Conservation (phyloP, 495 filamentous ascomycete genomes). For the Recurvomyces mirabilis region DNA sequence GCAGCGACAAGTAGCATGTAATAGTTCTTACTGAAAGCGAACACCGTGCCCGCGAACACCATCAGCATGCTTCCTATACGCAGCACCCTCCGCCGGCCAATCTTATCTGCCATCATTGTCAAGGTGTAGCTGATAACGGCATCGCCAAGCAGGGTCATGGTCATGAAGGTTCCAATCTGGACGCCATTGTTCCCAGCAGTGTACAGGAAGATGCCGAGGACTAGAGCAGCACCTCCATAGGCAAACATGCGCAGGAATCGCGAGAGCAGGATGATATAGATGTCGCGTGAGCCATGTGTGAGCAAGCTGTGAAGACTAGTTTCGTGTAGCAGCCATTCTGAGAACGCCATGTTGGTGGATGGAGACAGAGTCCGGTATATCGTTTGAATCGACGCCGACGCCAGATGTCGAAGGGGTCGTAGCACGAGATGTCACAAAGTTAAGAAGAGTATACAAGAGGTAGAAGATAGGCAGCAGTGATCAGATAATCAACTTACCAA, state of each 20-base stretch:
- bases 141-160: constrained; percentile 68
- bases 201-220: constrained; percentile 59
- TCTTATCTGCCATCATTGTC: constrained; percentile 59
- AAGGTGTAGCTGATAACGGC: constrained; percentile 62
- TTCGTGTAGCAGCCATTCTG: constrained; percentile 14
- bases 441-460: too few species aligned
- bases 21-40: constrained; percentile 56
- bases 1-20: constrained; percentile 62
- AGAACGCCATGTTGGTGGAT: constrained; percentile 8
- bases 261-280: constrained; percentile 61
- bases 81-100: constrained; percentile 58
- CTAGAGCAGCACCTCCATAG: constrained; percentile 63
- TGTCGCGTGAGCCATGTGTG: constrained; percentile 42
- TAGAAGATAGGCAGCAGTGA: too few species aligned
- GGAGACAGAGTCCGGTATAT: too few species aligned
- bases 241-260: constrained; percentile 72
- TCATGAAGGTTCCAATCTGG: constrained; percentile 74
- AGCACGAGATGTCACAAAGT: too few species aligned
- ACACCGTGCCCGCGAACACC: constrained; percentile 53
- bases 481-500: too few species aligned
- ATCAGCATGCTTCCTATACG: constrained; percentile 55
- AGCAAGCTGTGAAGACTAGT: constrained; percentile 39
- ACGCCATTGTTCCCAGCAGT: constrained; percentile 51
- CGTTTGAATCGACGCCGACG: too few species aligned
- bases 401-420: too few species aligned